A percentile compares a stretch with the other conserved stretches of the same genome.
Conservation (phyloP, 2,329 filamentous ascomycete species). For the Colletotrichum tropicale region DNA sequence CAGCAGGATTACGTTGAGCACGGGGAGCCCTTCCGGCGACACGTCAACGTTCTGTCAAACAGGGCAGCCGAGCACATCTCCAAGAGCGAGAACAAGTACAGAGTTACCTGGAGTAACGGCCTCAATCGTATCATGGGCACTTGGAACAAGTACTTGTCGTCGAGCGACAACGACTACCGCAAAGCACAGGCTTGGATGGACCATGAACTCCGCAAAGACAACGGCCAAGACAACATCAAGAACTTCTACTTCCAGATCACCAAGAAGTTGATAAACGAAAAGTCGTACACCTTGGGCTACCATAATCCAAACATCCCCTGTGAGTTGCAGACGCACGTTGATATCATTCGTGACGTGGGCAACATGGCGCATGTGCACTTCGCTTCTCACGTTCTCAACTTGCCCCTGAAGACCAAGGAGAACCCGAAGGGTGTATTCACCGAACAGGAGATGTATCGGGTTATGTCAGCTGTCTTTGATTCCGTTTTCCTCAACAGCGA, state of each 20-base stretch:
- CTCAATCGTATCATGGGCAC: conserved; percentile 66
- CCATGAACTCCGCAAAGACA: conserved; percentile 63
- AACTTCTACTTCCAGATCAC: conserved; percentile 70
- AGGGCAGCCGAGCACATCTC: conserved; percentile 66
- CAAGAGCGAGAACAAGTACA: conserved; percentile 65
- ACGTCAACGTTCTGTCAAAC: conserved; percentile 65
- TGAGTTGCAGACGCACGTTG: conserved; percentile 56
- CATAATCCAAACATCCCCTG: conserved; percentile 19
- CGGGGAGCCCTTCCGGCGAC: conserved; percentile 1
- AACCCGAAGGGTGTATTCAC: conserved; percentile 63
- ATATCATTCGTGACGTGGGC: conserved; percentile 72
- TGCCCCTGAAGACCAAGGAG: conserved; percentile 68
- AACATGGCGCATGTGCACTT: conserved; percentile 72
- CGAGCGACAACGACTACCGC: conserved; percentile 53
- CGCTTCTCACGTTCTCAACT: conserved; percentile 64
- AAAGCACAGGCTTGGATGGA: conserved; percentile 56
- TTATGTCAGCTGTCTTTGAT: conserved; percentile 69
- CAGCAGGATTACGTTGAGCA: not conserved
- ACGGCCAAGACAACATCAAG: conserved; percentile 59
- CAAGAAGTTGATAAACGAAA: conserved; percentile 64
- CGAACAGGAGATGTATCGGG: conserved; percentile 62
- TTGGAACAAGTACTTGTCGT: conserved; percentile 56
- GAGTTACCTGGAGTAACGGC: conserved; percentile 66
- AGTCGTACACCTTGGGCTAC: conserved; percentile 64
- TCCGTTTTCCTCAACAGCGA: conserved; percentile 72